phyloP scores from a whole-genome alignment of 495 filamentous ascomycete genomes.

The Lindgomyces ingoldianus region DNA sequence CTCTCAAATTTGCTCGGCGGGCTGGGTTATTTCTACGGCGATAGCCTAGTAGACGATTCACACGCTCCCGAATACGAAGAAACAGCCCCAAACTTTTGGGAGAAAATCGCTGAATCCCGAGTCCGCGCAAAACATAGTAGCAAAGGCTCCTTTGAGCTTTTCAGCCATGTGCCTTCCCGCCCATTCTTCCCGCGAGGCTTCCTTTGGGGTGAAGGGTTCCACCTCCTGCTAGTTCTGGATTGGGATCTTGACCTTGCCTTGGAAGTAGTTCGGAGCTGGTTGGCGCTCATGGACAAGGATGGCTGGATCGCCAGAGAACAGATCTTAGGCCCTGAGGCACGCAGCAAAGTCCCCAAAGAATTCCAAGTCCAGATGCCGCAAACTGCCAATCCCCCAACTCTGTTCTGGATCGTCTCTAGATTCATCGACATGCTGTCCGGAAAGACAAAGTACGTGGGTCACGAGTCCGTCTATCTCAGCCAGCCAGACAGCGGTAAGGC shows the following conservation, averaged over 20 bases:
- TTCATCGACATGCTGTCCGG: slow-evolving; percentile 66
- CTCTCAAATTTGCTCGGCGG: slow-evolving; percentile 93
- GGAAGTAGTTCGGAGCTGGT: slow-evolving; percentile 92
- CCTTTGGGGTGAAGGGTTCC: slow-evolving; percentile 97
- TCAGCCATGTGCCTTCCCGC: slow-evolving; percentile 88
- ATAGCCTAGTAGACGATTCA: slow-evolving; percentile 80
- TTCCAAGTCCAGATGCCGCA: slow-evolving; percentile 96
- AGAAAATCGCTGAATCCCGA: slow-evolving; percentile 83
- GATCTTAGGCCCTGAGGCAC: slow-evolving; percentile 86
- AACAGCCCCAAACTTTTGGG: slow-evolving; percentile 94
- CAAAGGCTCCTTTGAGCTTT: slow-evolving; percentile 84
- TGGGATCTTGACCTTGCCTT: slow-evolving; percentile 88
- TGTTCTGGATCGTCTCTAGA: slow-evolving; percentile 59
- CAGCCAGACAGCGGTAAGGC: slow-evolving; percentile 65
- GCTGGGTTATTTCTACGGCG: slow-evolving; percentile 91
- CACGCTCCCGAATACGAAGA: slow-evolving; percentile 89
- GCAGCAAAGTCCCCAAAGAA: slow-evolving; percentile 88
- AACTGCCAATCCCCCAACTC: slow-evolving; percentile 94
- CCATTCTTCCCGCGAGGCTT: slow-evolving; percentile 96
- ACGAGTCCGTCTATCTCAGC: slow-evolving; percentile 58
- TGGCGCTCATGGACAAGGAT: slow-evolving; percentile 90
- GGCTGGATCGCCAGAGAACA: slow-evolving; percentile 98
- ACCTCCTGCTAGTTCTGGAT: slow-evolving; percentile 84
- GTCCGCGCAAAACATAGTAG: slow-evolving; percentile 61
- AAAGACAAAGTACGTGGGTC: slow-evolving; percentile 8